These are phyloP conservation scores for Lolium multiflorum DNA, from an alignment of 176 grass and related monocot species.

Conservation along the genomic window DNA sequence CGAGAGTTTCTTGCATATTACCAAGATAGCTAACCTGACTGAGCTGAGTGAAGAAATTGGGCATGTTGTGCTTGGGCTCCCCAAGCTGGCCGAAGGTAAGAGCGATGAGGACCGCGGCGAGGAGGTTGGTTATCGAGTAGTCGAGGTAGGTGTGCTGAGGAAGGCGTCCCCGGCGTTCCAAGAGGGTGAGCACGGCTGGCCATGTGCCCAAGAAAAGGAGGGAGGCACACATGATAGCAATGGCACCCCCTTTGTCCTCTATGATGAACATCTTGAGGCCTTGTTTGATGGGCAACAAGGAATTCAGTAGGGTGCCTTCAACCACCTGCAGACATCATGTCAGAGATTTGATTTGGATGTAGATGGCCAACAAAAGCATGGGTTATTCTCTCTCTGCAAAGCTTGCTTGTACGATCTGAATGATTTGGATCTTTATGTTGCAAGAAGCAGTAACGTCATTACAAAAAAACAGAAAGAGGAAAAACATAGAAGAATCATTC, in stretches of 20 bases:
- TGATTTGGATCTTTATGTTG: neutral
- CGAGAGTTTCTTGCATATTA: neutral
- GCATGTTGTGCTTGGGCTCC: slow-evolving; percentile 53
- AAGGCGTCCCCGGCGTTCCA: slow-evolving; percentile 68
- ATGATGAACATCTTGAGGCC: slow-evolving; percentile 61
- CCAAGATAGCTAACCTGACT: slow-evolving; percentile 53
- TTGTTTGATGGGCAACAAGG: neutral
- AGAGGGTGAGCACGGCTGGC: slow-evolving; percentile 70
- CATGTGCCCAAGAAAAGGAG: slow-evolving; percentile 78
- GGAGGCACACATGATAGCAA: slow-evolving; percentile 75
- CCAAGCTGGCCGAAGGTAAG: slow-evolving; percentile 73
- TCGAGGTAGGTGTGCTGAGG: slow-evolving; percentile 86
- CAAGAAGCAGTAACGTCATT: neutral
- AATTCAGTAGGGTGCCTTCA: slow-evolving; percentile 25
- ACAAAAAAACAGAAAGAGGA: no score
- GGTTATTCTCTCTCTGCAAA: neutral
- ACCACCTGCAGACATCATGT: slow-evolving; percentile 35
- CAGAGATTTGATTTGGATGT: neutral
- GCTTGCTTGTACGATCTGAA: neutral
- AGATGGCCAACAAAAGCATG: neutral
- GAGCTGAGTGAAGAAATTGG: slow-evolving; percentile 77
- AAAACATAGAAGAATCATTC: neutral
- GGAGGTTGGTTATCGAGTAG: slow-evolving; percentile 76
- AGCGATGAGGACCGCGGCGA: slow-evolving; percentile 65
- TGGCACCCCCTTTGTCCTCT: slow-evolving; percentile 79